Evolutionary conservation across 352 stramenopile species (phyloP).

Genomic region (Phytophthora pisi): DNA sequence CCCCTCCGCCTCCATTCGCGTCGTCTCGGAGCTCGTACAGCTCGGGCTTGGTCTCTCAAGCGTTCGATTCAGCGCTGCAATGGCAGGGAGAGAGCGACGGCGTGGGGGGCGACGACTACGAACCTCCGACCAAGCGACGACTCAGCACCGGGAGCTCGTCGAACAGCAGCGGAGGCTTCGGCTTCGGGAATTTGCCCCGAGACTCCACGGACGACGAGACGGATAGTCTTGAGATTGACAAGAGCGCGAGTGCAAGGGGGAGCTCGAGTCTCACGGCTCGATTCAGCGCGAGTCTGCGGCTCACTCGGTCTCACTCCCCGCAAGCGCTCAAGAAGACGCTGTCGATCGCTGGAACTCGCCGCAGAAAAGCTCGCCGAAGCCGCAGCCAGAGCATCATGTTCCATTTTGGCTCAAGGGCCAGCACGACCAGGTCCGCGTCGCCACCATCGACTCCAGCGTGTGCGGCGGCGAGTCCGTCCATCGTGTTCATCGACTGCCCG

Average conservation of each 20-base stretch:
- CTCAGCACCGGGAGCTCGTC: constrained; percentile 20
- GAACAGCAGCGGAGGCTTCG: constrained; percentile 23
- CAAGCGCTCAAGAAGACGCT: constrained; percentile 6
- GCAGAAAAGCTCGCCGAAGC: constrained; percentile 10
- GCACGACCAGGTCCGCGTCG: background rate
- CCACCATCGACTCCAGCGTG: background rate
- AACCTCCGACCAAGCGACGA: constrained; percentile 20
- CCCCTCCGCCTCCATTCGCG: constrained; percentile 1
- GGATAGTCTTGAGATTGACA: constrained; percentile 10
- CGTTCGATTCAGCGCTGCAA: background rate
- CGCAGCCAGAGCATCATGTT: constrained; percentile 13
- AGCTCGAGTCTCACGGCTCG: constrained; percentile 20
- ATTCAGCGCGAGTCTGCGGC: constrained; percentile 22
- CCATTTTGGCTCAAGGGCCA: constrained; percentile 11
- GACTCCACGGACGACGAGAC: constrained; percentile 1
- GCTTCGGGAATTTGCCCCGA: constrained; percentile 3
- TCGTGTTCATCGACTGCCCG: constrained; percentile 42
- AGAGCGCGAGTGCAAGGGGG: background rate
- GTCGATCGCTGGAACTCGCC: background rate
- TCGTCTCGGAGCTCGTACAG: constrained; percentile 7
- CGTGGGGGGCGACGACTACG: constrained; percentile 2
- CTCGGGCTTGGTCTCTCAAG: background rate
- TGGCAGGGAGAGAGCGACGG: constrained; percentile 9
- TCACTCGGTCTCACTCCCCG: constrained; percentile 26
- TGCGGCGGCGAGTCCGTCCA: constrained; percentile 18